Evolutionary conservation across 2,329 filamentous ascomycete genomes (phyloP).

Genomic region (Phoma herbarum): DNA sequence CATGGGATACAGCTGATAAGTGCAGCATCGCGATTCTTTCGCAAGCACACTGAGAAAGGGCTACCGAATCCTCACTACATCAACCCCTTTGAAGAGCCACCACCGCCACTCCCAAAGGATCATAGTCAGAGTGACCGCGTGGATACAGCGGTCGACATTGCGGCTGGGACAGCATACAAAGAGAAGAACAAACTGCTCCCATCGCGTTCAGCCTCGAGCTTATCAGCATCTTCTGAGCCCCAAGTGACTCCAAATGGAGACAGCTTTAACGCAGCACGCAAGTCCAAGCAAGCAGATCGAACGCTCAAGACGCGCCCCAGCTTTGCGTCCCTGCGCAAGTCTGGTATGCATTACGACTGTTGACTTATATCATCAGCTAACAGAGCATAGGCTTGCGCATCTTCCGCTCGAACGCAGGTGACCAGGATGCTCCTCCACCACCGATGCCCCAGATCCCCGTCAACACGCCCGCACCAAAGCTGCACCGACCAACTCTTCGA

Average conservation of each 20-base stretch:
- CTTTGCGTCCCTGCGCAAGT: constrained; percentile 24
- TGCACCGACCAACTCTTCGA: constrained; percentile 6
- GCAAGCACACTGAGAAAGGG: neutral
- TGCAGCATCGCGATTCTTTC: constrained; percentile 22
- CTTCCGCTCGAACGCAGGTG: constrained; percentile 14
- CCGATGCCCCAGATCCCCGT: constrained; percentile 28
- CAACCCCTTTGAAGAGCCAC: neutral
- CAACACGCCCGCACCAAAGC: constrained; percentile 5
- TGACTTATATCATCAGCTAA: neutral
- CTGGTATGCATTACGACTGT: constrained; percentile 16
- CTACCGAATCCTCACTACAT: neutral
- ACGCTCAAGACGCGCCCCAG: constrained; percentile 25
- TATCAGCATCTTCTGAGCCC: neutral
- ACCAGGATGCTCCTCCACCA: constrained; percentile 21
- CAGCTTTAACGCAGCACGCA: neutral
- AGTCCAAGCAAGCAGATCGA: neutral
- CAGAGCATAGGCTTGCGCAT: constrained; percentile 26
- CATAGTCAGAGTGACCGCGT: neutral
- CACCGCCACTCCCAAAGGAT: neutral
- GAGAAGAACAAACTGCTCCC: constrained; percentile 2
- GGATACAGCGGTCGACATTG: neutral
- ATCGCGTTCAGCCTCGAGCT: neutral
- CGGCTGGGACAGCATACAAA: neutral
- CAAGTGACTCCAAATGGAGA: neutral
- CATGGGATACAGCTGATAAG: neutral